These are phyloP conservation scores for Carpinus viminea DNA, from an alignment of 306 rosid species.

Conservation along the genomic window DNA sequence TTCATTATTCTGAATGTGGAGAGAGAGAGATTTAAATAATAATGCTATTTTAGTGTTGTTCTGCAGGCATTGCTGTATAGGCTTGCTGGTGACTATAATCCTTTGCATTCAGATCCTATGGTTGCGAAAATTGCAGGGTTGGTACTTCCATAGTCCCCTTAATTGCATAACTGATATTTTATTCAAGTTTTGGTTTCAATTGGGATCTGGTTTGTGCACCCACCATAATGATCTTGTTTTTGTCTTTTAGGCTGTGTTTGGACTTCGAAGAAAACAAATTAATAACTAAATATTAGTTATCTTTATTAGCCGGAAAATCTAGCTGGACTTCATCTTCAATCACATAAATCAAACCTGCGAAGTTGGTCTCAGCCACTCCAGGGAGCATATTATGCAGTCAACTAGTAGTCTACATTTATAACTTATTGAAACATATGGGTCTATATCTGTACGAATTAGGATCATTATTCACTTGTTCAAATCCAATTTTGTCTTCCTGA, in stretches of 20 bases:
- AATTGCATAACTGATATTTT: slow-evolving; percentile 3
- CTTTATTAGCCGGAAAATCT: not conserved
- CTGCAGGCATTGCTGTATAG: slow-evolving; percentile 91
- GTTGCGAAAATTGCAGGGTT: slow-evolving; percentile 90
- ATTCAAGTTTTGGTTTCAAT: not conserved
- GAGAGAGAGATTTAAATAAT: not conserved
- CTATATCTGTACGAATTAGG: not conserved
- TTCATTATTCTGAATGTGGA: not conserved
- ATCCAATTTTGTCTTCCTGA: not conserved
- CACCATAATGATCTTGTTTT: not conserved
- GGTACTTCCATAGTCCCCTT: slow-evolving; percentile 41
- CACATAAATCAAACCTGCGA: not conserved
- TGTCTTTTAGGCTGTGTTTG: not conserved
- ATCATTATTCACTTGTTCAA: not conserved
- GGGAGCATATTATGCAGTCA: not conserved
- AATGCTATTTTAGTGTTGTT: slow-evolving; percentile 15
- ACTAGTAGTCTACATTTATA: not conserved
- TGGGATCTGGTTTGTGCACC: not conserved
- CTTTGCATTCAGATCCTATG: slow-evolving; percentile 89
- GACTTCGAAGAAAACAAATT: not conserved
- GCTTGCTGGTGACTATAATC: slow-evolving; percentile 88
- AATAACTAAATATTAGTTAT: not conserved
- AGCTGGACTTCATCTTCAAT: not conserved
- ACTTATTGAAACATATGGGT: not conserved
- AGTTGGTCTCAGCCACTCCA: not conserved